Conservation (phyloP, 768 basidiomycete genomes). For the Flagelloscypha sp. region DNA sequence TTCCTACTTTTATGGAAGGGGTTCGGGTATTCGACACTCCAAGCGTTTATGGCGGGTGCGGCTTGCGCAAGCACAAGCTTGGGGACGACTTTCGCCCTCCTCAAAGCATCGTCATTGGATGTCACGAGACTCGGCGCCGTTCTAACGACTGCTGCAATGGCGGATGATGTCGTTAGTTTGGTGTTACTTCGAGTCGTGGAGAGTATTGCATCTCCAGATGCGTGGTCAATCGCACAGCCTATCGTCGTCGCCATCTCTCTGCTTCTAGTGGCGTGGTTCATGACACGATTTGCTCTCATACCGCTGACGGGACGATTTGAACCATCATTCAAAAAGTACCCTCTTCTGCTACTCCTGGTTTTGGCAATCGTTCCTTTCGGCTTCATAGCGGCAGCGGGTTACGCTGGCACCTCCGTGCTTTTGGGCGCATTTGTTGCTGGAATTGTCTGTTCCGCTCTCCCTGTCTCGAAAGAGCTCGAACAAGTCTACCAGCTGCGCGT, state of each 20-base stretch:
- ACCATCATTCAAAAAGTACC: neutral
- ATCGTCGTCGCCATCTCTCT: conserved; percentile 49
- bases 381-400: conserved; percentile 40
- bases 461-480: neutral
- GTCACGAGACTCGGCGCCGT: conserved; percentile 47
- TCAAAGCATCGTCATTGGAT: conserved; percentile 39
- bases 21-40: conserved; percentile 31
- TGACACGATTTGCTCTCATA: too few species aligned
- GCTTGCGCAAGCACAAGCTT: conserved; percentile 56
- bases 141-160: conserved; percentile 51
- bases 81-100: conserved; percentile 57
- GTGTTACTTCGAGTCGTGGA: conserved; percentile 39
- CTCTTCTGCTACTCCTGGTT: conserved; percentile 24
- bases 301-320: conserved; percentile 1
- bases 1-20: conserved; percentile 35
- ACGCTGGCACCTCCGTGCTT: conserved; percentile 50
- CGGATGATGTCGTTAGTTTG: conserved; percentile 59
- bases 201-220: conserved; percentile 12
- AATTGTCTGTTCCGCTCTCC: neutral
- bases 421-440: conserved; percentile 59
- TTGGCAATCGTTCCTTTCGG: conserved; percentile 31
- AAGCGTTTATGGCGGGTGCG: conserved; percentile 55
- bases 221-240: conserved; percentile 40
- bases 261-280: conserved; percentile 28
- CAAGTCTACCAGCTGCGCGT: conserved; percentile 4